A percentile compares a stretch with the other conserved stretches of the same genome.
phyloP scores from a whole-genome alignment of 208 protist genomes.

The Wallacemonas sp. region DNA sequence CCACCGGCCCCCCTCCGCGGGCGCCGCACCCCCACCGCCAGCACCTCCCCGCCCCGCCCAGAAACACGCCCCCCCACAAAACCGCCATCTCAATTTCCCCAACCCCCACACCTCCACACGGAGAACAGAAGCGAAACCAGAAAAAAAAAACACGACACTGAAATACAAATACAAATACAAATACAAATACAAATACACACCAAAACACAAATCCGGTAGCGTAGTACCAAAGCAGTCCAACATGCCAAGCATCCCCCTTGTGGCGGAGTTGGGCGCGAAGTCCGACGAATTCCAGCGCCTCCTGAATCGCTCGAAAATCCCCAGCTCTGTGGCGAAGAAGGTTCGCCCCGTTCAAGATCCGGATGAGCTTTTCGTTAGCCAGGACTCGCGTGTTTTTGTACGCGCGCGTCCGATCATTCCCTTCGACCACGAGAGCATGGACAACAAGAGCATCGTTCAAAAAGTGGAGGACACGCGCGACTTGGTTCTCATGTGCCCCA shows the following conservation, averaged over 20 bases:
- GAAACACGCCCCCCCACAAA: not conserved
- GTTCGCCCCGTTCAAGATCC: conserved; percentile 56
- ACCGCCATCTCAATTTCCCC: not conserved
- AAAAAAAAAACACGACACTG: too few species aligned
- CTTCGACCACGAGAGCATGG: conserved; percentile 73
- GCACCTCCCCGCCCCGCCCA: not conserved
- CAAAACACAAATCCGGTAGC: conserved; percentile 12
- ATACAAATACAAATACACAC: too few species aligned
- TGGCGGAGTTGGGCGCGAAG: conserved; percentile 83
- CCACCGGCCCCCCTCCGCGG: too few species aligned
- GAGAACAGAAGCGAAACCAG: too few species aligned
- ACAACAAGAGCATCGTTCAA: conserved; percentile 76
- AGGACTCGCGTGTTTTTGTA: conserved; percentile 89
- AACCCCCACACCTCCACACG: not conserved
- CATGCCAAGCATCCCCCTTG: conserved; percentile 88
- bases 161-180: too few species aligned
- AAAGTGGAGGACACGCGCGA: conserved; percentile 77
- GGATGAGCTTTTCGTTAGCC: conserved; percentile 78
- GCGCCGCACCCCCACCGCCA: not conserved
- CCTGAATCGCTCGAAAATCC: conserved; percentile 67
- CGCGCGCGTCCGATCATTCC: conserved; percentile 79
- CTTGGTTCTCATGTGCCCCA: conserved; percentile 82
- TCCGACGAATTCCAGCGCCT: conserved; percentile 82
- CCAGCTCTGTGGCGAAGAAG: conserved; percentile 51
- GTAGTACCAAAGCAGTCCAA: too few species aligned